Evolutionary conservation across 2,329 filamentous ascomycete species (phyloP), one percentile per base, ranked within the genome.

Genomic region (Calonectria hongkongensis): DNA sequence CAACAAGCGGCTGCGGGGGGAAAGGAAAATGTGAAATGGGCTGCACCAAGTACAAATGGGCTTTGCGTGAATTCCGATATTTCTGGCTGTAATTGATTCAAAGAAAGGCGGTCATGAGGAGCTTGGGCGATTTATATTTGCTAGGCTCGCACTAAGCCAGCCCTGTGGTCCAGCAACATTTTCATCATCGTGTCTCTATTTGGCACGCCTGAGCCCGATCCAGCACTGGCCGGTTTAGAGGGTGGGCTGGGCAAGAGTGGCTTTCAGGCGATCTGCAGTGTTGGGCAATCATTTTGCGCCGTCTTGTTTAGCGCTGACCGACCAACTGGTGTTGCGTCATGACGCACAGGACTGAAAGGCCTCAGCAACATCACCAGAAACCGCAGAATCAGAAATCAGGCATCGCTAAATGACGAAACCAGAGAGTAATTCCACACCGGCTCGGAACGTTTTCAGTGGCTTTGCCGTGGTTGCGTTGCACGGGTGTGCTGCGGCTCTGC

Each of bases 291-390:
- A 41, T 39, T 27, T 25, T 5, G 2, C 12, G 13, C 4, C n/a
- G 6, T 13, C 15, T 36, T 2, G 33, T 58, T 15, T 60, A 60
- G 54, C 54, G 54, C 54, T 60, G 54, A 60, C 54, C 41, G 10
- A 36, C 45, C 45, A 48, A 25, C 33, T 41, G 33, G 33, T 33
- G 25, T 25, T 27, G 54, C 54, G 54, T 60, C 54, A 60, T 36
- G 21, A 18, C 54, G 54, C 33, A 25, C 33, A 60, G 21, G 33
- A 33, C 54, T 60, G 54, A 60, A 41, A 41, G 33, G 51, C 12
- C 51, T n/a, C 30, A 39, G n/a, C n/a, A 10, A 51, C 27, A 51
- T 25, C 21, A 4, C n/a, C n/a, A 25, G 12, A 56, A 21, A 7
- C 33, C 7, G 30, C 33, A 58, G n/a, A 6, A 4, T 7, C 51